These are phyloP conservation scores for Malus sieversii DNA, from an alignment of 306 rosid species.

Conservation along the genomic window DNA sequence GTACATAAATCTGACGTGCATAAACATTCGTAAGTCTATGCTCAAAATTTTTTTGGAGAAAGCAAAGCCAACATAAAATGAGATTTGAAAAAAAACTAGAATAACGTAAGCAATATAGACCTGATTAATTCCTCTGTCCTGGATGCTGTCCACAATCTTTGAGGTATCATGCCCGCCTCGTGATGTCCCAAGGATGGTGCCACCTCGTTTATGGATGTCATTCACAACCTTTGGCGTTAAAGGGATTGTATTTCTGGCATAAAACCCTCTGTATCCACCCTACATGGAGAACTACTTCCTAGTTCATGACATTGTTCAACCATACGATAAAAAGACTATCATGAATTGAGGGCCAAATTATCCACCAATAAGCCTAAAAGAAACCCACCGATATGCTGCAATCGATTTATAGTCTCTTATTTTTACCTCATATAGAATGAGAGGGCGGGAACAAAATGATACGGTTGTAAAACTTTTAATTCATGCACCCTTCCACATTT, in stretches of 20 bases:
- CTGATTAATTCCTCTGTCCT: conserved; percentile 53
- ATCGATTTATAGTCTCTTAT: background rate
- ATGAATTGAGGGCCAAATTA: background rate
- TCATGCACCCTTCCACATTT: background rate
- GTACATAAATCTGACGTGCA: conserved; percentile 31
- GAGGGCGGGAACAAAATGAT: background rate
- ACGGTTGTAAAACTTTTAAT: background rate
- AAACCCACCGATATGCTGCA: background rate
- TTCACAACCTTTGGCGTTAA: conserved; percentile 46
- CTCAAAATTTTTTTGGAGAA: background rate
- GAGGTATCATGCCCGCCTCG: conserved; percentile 40
- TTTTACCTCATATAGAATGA: background rate
- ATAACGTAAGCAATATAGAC: conserved; percentile 6
- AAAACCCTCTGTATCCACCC: conserved; percentile 57
- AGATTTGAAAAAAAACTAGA: background rate
- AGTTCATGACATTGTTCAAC: background rate
- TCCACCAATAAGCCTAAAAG: background rate
- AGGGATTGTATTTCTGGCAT: conserved; percentile 38
- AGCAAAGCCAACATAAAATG: background rate
- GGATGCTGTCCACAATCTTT: conserved; percentile 53
- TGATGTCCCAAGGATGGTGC: conserved; percentile 52
- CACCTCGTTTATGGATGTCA: conserved; percentile 58
- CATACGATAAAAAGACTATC: background rate
- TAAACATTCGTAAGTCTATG: background rate
- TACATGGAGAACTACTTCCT: conserved; percentile 2